Base-by-base conservation (phyloP, 139 green algal species). In the Nannochloris sp. region DNA sequence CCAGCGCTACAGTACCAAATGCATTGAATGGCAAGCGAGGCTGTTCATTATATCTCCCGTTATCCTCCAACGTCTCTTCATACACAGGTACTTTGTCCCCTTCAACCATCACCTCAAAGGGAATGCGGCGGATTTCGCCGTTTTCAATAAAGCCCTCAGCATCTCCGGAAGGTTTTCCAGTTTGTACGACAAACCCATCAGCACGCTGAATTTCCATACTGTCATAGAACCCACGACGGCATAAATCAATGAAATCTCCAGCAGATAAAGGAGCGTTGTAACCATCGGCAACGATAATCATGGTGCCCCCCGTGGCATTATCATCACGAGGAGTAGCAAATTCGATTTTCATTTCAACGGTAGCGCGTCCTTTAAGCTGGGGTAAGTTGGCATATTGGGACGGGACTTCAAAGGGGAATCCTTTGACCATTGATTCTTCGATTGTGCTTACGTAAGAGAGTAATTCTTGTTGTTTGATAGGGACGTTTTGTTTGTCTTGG, bases 131-230 rank as follows among this genome's bases (percentile, higher is more conserved):
- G 32, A 82, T 14, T 57, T 80, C 33, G 19, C 70, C 76, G 6
- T 61, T 82, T 25, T 71, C 51, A 31, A 84, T 63, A 71, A 88
- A 92, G 38, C 87, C 87, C 42, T 89, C 9, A 57, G 72, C 75
- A 30, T 73, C 42, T 44, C 39, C 68, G 4, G 83, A 81, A 2
- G 95, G 95, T 58, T 97, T 83, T 46, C 95, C 95, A 4, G 86
- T 96, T 78, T 99, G 95, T 64, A 99, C 93, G 54, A 99, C 90
- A 70, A 99, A 97, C 36, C 94, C 95, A 60, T 99, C 95, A 2
- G 91, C 82, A 32, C 89, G 81, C 72, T 97, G 91, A 42, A 99
- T 89, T 64, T 96, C 86, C 91, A 98, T 98, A 70, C 76, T 68
- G 54, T 98, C 76, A 67, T 99, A 99, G 73, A 98, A 98, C 15